Conservation (phyloP, 2,329 filamentous ascomycete genomes). For the Harringtonia aguacate region DNA sequence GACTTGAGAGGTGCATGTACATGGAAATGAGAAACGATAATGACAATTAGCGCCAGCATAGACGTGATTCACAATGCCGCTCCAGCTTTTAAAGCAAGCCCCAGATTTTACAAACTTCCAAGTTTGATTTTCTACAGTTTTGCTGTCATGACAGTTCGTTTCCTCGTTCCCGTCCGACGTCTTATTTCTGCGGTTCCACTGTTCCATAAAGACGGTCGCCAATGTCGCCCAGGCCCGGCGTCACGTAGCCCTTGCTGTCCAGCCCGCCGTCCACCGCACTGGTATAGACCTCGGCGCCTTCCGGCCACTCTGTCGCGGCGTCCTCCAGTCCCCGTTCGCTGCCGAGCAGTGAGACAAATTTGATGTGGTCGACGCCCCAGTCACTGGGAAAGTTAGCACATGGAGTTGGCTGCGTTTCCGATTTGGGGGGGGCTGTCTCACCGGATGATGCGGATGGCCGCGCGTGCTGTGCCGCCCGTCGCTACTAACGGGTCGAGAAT, state of each 20-base stretch:
- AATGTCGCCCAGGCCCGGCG: conserved; percentile 80
- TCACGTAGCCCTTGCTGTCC: conserved; percentile 76
- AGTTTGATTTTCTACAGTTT: no score
- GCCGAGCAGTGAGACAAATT: conserved; percentile 65
- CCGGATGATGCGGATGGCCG: conserved; percentile 71
- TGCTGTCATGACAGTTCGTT: no score
- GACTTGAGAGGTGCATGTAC: no score
- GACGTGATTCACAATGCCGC: no score
- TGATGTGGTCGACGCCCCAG: conserved; percentile 74
- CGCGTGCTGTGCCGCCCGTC: conserved; percentile 78
- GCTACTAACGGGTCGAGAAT: conserved; percentile 87
- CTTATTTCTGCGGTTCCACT: no score
- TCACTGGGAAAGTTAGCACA: conserved; percentile 36
- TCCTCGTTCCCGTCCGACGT: no score
- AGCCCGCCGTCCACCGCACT: conserved; percentile 66
- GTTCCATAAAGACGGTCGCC: conserved; percentile 66
- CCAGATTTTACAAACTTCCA: no score
- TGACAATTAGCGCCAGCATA: no score
- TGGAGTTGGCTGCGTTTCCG: neutral
- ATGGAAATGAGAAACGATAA: no score
- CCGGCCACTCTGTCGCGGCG: conserved; percentile 67
- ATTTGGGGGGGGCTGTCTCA: neutral
- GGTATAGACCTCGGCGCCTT: conserved; percentile 68
- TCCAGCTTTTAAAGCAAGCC: no score
- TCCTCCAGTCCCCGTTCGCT: conserved; percentile 56